phyloP scores from a whole-genome alignment of 805 yeast species.

The Cyberlindnera mrakii region DNA sequence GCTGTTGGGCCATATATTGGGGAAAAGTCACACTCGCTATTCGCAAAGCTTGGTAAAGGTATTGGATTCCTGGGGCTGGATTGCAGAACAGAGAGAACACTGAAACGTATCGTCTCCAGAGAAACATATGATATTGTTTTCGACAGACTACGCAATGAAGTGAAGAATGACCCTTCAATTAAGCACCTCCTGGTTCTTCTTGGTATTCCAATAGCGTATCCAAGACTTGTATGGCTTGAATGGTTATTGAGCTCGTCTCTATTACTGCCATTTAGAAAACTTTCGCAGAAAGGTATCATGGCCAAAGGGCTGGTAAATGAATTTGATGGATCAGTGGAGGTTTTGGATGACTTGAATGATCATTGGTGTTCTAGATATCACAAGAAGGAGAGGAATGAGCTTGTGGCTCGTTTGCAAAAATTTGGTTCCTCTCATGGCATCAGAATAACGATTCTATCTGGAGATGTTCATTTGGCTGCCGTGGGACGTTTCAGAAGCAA shows the following conservation, averaged over 20 bases:
- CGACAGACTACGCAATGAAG: conserved; percentile 50
- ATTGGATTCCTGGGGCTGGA: conserved; percentile 77
- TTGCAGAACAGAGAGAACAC: conserved; percentile 85
- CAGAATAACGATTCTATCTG: conserved; percentile 79
- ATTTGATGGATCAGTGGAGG: conserved; percentile 87
- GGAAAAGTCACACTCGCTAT: conserved; percentile 61
- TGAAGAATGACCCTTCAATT: conserved; percentile 42
- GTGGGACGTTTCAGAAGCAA: conserved; percentile 70
- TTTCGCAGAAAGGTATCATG: conserved; percentile 56
- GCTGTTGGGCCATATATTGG: conserved; percentile 62
- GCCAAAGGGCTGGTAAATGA: conserved; percentile 78
- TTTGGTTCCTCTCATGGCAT: conserved; percentile 61
- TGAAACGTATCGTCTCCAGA: conserved; percentile 46
- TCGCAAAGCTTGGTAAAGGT: conserved; percentile 67
- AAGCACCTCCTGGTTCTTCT: conserved; percentile 78
- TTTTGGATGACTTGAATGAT: conserved; percentile 88
- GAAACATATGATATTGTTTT: conserved; percentile 59
- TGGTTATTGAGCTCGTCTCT: conserved; percentile 55
- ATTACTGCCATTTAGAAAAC: conserved; percentile 56
- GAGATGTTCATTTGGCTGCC: conserved; percentile 90
- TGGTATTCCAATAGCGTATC: conserved; percentile 94
- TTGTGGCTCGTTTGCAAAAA: conserved; percentile 54
- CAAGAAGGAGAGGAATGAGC: conserved; percentile 73
- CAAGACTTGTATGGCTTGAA: conserved; percentile 90
- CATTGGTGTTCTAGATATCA: conserved; percentile 94